Evolutionary conservation across 176 grass and related monocot species (phyloP).

Genomic region (Lolium rigidum): DNA sequence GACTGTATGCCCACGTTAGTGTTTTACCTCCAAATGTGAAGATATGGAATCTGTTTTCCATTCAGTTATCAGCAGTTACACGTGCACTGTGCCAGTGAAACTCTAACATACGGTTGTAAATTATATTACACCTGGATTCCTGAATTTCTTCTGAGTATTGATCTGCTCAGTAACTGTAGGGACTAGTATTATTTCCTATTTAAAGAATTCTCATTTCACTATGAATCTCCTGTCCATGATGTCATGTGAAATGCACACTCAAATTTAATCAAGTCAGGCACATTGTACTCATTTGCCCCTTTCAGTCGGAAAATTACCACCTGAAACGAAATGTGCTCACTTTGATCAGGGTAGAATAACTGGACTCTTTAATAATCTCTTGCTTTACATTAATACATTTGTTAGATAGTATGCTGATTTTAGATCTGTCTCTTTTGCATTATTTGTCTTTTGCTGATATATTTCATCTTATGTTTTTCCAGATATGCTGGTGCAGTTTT

Average conservation of each 20-base stretch:
- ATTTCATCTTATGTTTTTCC: background rate
- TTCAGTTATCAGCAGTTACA: background rate
- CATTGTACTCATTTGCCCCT: background rate
- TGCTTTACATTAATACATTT: constrained; percentile 1
- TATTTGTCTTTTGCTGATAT: background rate
- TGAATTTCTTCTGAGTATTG: background rate
- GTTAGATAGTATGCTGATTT: background rate
- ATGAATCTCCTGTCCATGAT: background rate
- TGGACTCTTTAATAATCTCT: background rate
- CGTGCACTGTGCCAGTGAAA: background rate
- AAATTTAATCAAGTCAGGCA: background rate
- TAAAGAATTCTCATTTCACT: background rate
- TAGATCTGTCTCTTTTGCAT: background rate
- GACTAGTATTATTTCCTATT: background rate
- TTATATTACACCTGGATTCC: background rate
- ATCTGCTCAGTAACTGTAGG: background rate
- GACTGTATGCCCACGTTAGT: background rate
- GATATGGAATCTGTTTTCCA: background rate
- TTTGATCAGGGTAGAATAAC: background rate
- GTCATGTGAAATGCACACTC: background rate
- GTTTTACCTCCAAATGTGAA: background rate
- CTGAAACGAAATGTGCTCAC: background rate
- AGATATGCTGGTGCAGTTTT: constrained; percentile 98
- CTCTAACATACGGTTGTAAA: background rate
- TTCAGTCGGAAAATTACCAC: background rate